Evolutionary conservation across 1,284 basidiomycete species (phyloP), one percentile per base, ranked within the genome.

Genomic region (Sphagnurus paluster): DNA sequence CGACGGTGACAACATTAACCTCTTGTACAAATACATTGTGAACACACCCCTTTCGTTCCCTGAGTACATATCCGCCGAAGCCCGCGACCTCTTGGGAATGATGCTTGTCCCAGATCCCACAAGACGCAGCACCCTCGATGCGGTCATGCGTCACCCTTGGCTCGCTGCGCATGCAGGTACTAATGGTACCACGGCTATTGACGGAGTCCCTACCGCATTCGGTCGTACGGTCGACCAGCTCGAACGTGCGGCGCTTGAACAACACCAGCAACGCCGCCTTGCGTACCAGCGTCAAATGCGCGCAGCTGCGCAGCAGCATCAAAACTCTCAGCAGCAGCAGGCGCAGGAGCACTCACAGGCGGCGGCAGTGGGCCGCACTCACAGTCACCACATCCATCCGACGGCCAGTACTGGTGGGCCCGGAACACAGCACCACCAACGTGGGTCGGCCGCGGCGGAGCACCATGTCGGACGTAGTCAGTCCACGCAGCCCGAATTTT

Each of bases 1-100:
- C 2, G 97, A 99, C 54, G 97, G 97, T 48, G 95, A 99, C 74
- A 99, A 99, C 71, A 99, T 99, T 77, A 99, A 98, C 64, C 77
- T 98, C n/a, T 76, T 99, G 41, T 99, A 99, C 84, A 94, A 92
- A 67, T 99, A 99, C 72, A 99, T 99, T 68, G 90, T 98, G 70
- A 93, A 87, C 73, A 98, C 95, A 0, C 89, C 90, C 2, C 83
- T 98, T 49, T 90, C 91, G 25, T 98, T 97, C 75, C 94, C 94
- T 11, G 92, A 96, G 37, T 94, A 96, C 68, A 84, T 98, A 57
- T 90, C 90, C 6, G 63, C 75, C 4, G 82, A 87, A 47, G 93
- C 91, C 19, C 78, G 88, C 85, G 67, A 71, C 49, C 60, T 73
- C 20, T 58, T 74, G 5, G 60, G 80, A 39, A 79, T 84, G 62